Conservation (phyloP, 106 monocot species). For the Dendrobium huoshanense region DNA sequence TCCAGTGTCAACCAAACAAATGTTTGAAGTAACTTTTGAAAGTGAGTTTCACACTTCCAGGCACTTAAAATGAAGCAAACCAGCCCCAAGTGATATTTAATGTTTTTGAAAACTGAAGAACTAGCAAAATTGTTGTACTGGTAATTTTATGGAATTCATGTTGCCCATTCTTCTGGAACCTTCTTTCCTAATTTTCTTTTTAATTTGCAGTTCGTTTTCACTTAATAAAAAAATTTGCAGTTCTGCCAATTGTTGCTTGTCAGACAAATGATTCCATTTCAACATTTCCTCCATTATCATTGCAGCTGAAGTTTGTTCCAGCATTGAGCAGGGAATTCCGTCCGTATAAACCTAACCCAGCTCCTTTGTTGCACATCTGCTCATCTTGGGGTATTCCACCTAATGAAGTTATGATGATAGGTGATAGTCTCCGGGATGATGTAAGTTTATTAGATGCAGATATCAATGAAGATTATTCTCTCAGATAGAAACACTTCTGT, state of each 20-base stretch:
- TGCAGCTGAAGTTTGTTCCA: constrained; percentile 63
- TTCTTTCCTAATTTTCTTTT: neutral
- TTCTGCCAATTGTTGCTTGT: neutral
- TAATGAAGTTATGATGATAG: constrained; percentile 91
- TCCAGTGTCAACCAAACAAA: too few relatives aligned
- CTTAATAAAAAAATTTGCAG: neutral
- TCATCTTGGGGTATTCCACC: constrained; percentile 70
- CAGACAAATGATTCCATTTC: neutral
- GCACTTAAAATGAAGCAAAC: too few relatives aligned
- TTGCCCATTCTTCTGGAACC: neutral
- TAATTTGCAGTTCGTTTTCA: neutral
- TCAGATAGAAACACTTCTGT: neutral
- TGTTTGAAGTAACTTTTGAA: too few relatives aligned
- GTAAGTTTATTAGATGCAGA: constrained; percentile 34
- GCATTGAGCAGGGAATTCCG: constrained; percentile 94
- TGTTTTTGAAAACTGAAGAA: too few relatives aligned
- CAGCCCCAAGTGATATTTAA: too few relatives aligned
- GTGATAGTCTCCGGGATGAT: constrained; percentile 94
- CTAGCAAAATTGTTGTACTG: too few relatives aligned
- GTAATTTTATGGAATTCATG: too few relatives aligned
- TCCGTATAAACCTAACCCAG: constrained; percentile 95
- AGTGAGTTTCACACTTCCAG: too few relatives aligned
- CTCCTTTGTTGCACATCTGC: constrained; percentile 88
- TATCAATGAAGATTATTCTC: neutral
- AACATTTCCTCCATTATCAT: neutral